Evolutionary conservation across 208 protist genomes (phyloP), one percentile per base, ranked within the genome.

Genomic region (Tritrichomonas musculus): DNA sequence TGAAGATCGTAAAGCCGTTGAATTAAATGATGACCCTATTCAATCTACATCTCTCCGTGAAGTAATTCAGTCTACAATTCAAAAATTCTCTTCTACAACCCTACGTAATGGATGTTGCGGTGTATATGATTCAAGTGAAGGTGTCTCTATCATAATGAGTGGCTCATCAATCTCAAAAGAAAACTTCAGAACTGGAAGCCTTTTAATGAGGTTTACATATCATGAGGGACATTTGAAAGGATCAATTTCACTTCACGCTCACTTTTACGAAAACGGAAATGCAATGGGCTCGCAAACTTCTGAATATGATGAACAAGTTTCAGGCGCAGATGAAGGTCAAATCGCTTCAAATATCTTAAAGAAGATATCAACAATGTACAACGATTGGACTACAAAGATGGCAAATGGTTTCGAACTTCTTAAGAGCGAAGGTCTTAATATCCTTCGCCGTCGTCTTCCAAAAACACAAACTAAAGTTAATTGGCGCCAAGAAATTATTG

Each of bases 231-330:
- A 49, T 20, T 13, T 88, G 9, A 57, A 53, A 20, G 77, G 77
- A 22, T 41, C 41, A 39, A 88, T 88, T 27, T 20, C 44, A 14
- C 47, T 57, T 57, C 20, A 53, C 5, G 77, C 41, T 5, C 77
- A 88, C 77, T 88, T 88, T 33, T 88, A 88, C 27, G 77, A 88
- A 88, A 88, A 88, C 41, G 77, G 77, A n/a, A 88, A 88, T 33
- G 33, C n/a, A 22, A 57, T 57, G 17, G 47, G 41, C 5, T n/a
- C 41, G 57, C 41, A 88, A 20, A 39, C 27, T 20, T 9, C 77
- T 39, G 77, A 88, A 9, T 88, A 44, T 33, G 47, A 88, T 11
- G 77, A 53, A 53, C 1, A 13, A 57, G 44, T 53, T 36, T 22
- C 17, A 20, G 77, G 77, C 41, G 20, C 33, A 44, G 77, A 88